These are phyloP conservation scores for Chrysanthemum seticuspe DNA, from an alignment of 129 eudicot species.

Conservation along the genomic window DNA sequence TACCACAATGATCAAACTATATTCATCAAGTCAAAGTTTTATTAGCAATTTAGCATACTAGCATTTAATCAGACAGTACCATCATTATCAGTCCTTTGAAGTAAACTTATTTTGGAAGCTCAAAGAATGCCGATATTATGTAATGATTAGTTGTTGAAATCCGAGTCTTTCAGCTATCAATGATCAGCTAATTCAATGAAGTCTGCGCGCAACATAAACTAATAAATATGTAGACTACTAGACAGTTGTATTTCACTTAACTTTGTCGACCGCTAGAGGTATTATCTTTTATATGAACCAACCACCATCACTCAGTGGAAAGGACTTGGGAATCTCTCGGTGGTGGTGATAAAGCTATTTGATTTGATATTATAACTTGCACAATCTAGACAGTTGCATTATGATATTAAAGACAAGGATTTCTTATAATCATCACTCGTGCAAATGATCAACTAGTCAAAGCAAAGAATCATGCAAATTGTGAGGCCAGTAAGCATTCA, in stretches of 20 bases:
- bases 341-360: slow-evolving; percentile 30
- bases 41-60: no score
- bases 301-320: slow-evolving; percentile 54
- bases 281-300: slow-evolving; percentile 38
- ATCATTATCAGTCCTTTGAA: no score
- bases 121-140: no score
- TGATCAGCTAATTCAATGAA: slow-evolving; percentile 16
- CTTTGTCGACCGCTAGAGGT: slow-evolving; percentile 44
- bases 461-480: slow-evolving; percentile 43
- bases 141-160: no score
- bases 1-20: no score
- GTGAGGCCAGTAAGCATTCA: slow-evolving; percentile 43
- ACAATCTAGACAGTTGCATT: slow-evolving; percentile 29
- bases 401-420: slow-evolving; percentile 18
- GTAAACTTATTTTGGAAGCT: no score
- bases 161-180: background rate
- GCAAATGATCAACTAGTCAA: slow-evolving; percentile 32
- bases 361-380: slow-evolving; percentile 39
- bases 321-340: slow-evolving; percentile 52
- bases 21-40: no score
- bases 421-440: slow-evolving; percentile 26
- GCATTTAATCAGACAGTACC: no score
- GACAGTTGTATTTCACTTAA: slow-evolving; percentile 30
- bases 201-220: slow-evolving; percentile 4
- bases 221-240: slow-evolving; percentile 20